Evolutionary conservation across 768 basidiomycete genomes (phyloP), one percentile per base, ranked within the genome.

Genomic region (Suillus subalutaceus): DNA sequence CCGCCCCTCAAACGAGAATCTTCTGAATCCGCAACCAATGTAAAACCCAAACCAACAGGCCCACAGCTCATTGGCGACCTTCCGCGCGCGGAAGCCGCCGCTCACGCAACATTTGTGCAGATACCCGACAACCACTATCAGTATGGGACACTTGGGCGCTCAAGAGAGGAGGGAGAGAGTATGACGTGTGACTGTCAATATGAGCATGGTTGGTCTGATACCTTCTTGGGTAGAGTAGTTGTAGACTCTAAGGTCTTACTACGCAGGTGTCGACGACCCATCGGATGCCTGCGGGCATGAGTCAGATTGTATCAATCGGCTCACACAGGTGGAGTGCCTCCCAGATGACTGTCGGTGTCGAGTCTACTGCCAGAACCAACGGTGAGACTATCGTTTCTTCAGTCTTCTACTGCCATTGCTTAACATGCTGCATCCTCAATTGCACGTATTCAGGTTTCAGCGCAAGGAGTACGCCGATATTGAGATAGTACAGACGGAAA

Each of bases 261-360:
- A 63, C 69, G 75, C 73, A 94, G 92, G 82, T 67, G 73, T 79
- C 32, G 89, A 91, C 75, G 82, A 84, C 67, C 83, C 82, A 15
- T 82, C 86, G 53, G 79, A 78, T 63, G 94, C 94, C 7, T 99
- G 97, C 78, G 94, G 96, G 32, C 86, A 88, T 46, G 82, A 86
- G 67, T 94, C 94, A 30, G 93, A 97, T 80, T 99, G 97, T 77
- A 98, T 99, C 81, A 99, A 99, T 78, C 85, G 96, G 65, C 86
- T 99, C 67, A 96, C 97, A 32, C 96, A 97, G 78, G 94, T 99
- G 15, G 97, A 99, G 79, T 99, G 97, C 79, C 79, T 96, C n/a
- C 80, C 87, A 16, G 90, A 86, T 46, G 96, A 98, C 70, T 99
- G 97, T 80, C 87, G 91, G 46, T 95, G 93, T 80, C 82, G 87